These are phyloP conservation scores for Ilyonectria robusta DNA, from an alignment of 2,329 filamentous ascomycete genomes.

Conservation along the genomic window DNA sequence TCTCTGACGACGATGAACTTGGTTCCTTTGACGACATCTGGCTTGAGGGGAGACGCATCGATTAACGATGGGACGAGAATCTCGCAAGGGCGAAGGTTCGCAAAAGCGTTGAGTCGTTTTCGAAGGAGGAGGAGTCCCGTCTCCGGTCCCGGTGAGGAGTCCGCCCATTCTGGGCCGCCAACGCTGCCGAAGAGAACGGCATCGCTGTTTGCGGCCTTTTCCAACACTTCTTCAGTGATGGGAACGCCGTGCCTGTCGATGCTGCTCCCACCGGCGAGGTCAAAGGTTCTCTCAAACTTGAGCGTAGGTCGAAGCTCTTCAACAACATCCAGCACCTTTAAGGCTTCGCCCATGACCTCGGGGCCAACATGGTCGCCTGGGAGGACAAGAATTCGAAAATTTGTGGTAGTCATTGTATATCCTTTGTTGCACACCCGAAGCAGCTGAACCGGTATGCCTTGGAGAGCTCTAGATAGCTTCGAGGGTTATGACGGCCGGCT, in stretches of 20 bases:
- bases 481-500: neutral
- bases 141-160: conserved; percentile 58
- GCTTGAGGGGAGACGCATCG: conserved; percentile 60
- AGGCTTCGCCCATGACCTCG: conserved; percentile 61
- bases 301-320: conserved; percentile 49
- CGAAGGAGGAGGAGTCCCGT: conserved; percentile 60
- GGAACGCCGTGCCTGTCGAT: conserved; percentile 61
- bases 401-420: conserved; percentile 25
- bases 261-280: conserved; percentile 54
- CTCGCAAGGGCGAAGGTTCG: conserved; percentile 65
- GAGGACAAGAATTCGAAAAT: conserved; percentile 57
- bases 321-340: conserved; percentile 62
- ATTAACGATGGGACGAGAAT: conserved; percentile 59
- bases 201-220: conserved; percentile 57
- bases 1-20: conserved; percentile 66
- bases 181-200: conserved; percentile 64
- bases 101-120: conserved; percentile 60
- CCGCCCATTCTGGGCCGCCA: conserved; percentile 63
- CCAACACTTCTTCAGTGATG: conserved; percentile 59
- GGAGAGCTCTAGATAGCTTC: conserved; percentile 2
- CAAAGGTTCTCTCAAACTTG: conserved; percentile 48
- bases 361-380: conserved; percentile 64
- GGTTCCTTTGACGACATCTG: conserved; percentile 59
- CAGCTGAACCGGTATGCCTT: neutral
- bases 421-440: neutral